Evolutionary conservation across 164 flowering plant genomes (phyloP).

Genomic region (Cinnamomum micranthum): DNA sequence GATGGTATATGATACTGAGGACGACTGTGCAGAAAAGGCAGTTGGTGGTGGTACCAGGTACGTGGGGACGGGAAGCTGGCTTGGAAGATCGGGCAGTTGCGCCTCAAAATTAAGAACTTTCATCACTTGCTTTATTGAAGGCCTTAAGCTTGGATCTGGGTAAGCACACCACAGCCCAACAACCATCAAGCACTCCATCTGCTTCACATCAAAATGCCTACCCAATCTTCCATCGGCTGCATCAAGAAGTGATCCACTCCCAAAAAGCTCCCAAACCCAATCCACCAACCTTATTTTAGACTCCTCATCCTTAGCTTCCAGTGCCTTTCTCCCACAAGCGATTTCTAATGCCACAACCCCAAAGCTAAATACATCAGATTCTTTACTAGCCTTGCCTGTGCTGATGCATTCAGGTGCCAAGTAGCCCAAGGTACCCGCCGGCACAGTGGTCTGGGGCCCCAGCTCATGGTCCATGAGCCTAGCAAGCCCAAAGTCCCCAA

Average conservation of each 20-base stretch:
- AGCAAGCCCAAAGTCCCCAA: slow-evolving; percentile 18
- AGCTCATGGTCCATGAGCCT: slow-evolving; percentile 18
- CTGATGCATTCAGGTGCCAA: slow-evolving; percentile 42
- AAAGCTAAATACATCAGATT: slow-evolving; percentile 53
- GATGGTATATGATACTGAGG: not conserved
- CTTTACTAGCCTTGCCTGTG: slow-evolving; percentile 44
- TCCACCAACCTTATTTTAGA: slow-evolving; percentile 21
- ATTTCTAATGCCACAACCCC: slow-evolving; percentile 54
- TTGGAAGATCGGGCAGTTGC: slow-evolving; percentile 22
- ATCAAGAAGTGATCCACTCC: slow-evolving; percentile 20
- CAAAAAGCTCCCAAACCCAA: slow-evolving; percentile 46
- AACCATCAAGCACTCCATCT: slow-evolving; percentile 28
- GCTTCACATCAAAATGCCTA: slow-evolving; percentile 14
- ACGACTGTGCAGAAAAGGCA: not conserved
- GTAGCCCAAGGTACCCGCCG: slow-evolving; percentile 56
- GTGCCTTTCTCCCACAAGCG: slow-evolving; percentile 38
- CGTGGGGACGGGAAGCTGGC: slow-evolving; percentile 13
- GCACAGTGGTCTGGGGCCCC: slow-evolving; percentile 23
- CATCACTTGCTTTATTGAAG: slow-evolving; percentile 30
- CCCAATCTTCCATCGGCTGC: slow-evolving; percentile 30
- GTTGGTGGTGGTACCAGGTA: not conserved
- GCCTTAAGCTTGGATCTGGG: slow-evolving; percentile 29
- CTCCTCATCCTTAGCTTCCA: slow-evolving; percentile 12
- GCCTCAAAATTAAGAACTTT: slow-evolving; percentile 25
- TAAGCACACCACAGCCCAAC: slow-evolving; percentile 50